Conservation (phyloP, 306 rosid genomes). For the Cucurbita maxima region DNA sequence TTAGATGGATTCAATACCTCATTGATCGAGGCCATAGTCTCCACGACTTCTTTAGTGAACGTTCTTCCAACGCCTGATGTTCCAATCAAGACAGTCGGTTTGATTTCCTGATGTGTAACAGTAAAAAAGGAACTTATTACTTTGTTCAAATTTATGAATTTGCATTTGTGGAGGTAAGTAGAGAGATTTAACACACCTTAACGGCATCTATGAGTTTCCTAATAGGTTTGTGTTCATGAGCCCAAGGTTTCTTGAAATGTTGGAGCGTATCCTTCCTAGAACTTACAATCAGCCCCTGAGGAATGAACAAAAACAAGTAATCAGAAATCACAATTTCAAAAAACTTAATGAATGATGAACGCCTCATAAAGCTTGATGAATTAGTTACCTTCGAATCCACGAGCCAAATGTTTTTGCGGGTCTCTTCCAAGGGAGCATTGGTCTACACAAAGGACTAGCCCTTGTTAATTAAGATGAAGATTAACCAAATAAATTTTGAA, state of each 20-base stretch:
- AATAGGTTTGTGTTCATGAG: constrained; percentile 14
- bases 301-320: neutral
- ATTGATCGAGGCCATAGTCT: constrained; percentile 18
- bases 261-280: constrained; percentile 14
- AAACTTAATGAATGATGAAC: neutral
- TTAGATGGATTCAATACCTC: constrained; percentile 30
- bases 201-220: constrained; percentile 10
- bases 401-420: constrained; percentile 74
- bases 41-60: constrained; percentile 13
- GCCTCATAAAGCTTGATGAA: neutral
- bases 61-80: constrained; percentile 11
- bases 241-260: constrained; percentile 20
- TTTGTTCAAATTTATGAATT: neutral
- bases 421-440: constrained; percentile 55
- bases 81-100: constrained; percentile 14
- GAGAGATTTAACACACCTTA: constrained; percentile 6
- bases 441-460: constrained; percentile 39
- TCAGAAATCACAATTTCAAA: neutral
- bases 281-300: constrained; percentile 11
- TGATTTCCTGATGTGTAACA: constrained; percentile 6
- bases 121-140: neutral
- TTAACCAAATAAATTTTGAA: neutral
- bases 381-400: constrained; percentile 79
- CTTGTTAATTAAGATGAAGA: neutral
- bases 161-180: neutral